phyloP scores from a whole-genome alignment of 495 filamentous ascomycete species.

The Cercophora sp. region DNA sequence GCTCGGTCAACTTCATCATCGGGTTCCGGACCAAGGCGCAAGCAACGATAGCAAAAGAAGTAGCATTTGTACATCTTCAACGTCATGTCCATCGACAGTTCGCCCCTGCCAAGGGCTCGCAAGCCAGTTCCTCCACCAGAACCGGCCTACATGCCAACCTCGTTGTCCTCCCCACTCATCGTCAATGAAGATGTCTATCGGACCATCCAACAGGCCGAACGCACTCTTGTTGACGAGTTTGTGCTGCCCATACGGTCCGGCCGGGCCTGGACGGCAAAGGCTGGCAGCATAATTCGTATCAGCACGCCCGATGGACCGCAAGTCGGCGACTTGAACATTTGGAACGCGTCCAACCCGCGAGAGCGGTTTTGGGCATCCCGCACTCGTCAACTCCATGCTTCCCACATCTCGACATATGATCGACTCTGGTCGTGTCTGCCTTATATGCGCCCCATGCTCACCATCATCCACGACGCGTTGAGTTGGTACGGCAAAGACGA shows the following conservation, averaged over 20 bases:
- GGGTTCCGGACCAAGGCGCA: too few relatives aligned
- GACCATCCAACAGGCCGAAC: conserved; percentile 31
- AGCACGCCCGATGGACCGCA: conserved; percentile 72
- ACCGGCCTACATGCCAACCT: conserved; percentile 47
- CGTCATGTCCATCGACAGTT: too few relatives aligned
- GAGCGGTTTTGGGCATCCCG: conserved; percentile 77
- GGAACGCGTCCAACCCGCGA: conserved; percentile 68
- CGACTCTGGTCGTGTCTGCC: conserved; percentile 74
- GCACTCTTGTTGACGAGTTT: conserved; percentile 37
- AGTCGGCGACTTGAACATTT: conserved; percentile 80
- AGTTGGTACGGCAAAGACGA: conserved; percentile 48
- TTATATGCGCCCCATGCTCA: conserved; percentile 68
- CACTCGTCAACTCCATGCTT: conserved; percentile 71
- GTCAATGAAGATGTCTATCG: conserved; percentile 43
- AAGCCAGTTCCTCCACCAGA: conserved; percentile 34
- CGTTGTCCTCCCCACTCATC: conserved; percentile 35
- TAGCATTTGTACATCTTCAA: too few relatives aligned
- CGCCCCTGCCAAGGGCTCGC: too few relatives aligned
- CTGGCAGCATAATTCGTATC: conserved; percentile 63
- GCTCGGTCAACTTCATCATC: too few relatives aligned
- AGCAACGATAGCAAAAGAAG: too few relatives aligned
- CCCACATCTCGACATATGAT: conserved; percentile 65
- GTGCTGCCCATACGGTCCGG: conserved; percentile 55
- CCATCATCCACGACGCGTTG: conserved; percentile 68
- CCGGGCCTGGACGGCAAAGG: conserved; percentile 58